These are phyloP conservation scores for Aspergillus puulaauensis DNA, from an alignment of 2,329 filamentous ascomycete species.

Conservation along the genomic window DNA sequence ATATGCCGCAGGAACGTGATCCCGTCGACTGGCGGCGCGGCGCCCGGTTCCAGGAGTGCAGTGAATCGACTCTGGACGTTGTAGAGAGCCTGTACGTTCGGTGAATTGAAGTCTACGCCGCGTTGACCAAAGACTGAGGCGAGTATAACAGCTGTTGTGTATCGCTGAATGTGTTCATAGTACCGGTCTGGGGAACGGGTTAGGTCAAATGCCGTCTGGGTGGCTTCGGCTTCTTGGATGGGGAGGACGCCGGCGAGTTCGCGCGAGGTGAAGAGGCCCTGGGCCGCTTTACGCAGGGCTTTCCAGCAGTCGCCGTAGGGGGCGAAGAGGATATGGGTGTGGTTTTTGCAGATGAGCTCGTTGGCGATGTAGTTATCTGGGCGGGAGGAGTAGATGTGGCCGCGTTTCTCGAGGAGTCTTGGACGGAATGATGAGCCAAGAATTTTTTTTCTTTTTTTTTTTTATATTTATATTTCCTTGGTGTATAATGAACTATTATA, in stretches of 20 bases:
- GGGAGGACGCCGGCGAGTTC: not conserved
- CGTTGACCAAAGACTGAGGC: not conserved
- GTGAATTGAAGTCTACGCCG: not conserved
- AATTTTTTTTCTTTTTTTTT: too few species aligned
- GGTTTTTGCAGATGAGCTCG: slow-evolving; percentile 4
- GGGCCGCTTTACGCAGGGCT: not conserved
- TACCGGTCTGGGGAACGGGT: not conserved
- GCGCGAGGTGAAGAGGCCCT: not conserved
- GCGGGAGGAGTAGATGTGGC: slow-evolving; percentile 7
- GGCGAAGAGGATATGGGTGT: slow-evolving; percentile 4
- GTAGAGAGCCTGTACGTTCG: not conserved
- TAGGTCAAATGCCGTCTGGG: not conserved
- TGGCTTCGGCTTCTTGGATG: slow-evolving; percentile 5
- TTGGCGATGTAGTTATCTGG: slow-evolving; percentile 8
- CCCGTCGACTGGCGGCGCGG: slow-evolving; percentile 1
- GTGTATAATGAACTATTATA: too few species aligned
- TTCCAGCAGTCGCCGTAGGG: slow-evolving; percentile 1
- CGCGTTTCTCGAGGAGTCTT: slow-evolving; percentile 5
- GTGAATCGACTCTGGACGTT: slow-evolving; percentile 2
- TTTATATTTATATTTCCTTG: too few species aligned
- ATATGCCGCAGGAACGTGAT: slow-evolving; percentile 1
- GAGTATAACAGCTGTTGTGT: slow-evolving; percentile 2
- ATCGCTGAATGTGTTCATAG: slow-evolving; percentile 1
- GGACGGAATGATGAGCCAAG: not conserved
- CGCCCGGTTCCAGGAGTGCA: not conserved